Base-by-base conservation (phyloP, 2,329 filamentous ascomycete species). In the Colletotrichum tropicicola region DNA sequence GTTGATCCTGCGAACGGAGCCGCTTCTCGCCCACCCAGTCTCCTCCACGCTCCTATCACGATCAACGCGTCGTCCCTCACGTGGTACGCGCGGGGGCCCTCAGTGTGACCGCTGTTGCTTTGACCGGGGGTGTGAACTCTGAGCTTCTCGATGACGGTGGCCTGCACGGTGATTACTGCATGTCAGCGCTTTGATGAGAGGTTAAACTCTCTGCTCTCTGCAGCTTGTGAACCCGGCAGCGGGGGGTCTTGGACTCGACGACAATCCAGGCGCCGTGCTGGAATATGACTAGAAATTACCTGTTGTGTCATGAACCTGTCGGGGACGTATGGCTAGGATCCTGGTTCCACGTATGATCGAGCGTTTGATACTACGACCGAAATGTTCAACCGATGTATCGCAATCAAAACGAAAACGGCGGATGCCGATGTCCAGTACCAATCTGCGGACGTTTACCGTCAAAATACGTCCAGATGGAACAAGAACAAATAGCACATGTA, bases 61-160 rank as follows among this genome's bases (percentile, higher is more conserved):
- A 59, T 64, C 60, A 25, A 28, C 60, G 37, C 30, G 55, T 28
- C 13, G 37, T 52, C 19, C 28, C 45, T 53, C 60, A 53, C 60
- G 60, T 53, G 45, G 35, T 41, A 37, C 39, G 39, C 32, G 47
- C n/a, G n/a, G n/a, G n/a, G n/a, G 39, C 47, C 37, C 28, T 47
- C 55, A 39, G 30, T 59, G 39, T 37, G 28, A 30, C 55, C 19
- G 17, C 6, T 43, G 23, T 30, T 37, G 37, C 47, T 37, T 15
- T 21, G 41, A 39, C 55, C 39, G 17, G 39, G n/a, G n/a, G 23
- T 15, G 17, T 41, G 19, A 47, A 32, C 47, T 45, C 6, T 45
- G 45, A 27, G 23, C 32, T 35, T 27, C 35, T 30, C 25, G 49
- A 49, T 41, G 43, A 58, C 27, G 52, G 48, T 23, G 19, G 5